Evolutionary conservation across 805 yeast genomes (phyloP), one percentile per base, ranked within the genome.

Genomic region (Wickerhamiella allomyrinae): DNA sequence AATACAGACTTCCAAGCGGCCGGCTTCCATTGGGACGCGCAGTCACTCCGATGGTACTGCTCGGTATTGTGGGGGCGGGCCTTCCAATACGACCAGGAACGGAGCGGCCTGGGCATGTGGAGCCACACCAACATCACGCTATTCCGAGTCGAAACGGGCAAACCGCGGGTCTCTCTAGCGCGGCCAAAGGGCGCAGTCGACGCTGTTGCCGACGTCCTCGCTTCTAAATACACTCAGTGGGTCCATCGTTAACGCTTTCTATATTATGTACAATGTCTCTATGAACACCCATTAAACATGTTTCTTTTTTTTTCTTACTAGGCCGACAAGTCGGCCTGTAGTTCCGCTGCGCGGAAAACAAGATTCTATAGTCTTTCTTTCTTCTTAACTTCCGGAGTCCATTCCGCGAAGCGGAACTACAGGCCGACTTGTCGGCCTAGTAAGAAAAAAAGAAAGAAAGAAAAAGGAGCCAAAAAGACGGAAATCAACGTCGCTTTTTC

Each of bases 11-110:
- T 73, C 47, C 67, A 63, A 39, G 64, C 69, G 3, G 61, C 79
- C 47, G 64, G 56, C 45, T 78, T 82, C 49, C 56, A 61, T 5
- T 83, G 94, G 94, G 69, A 73, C 31, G 62, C 62, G 41, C 54
- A 67, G 20, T 75, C 83, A 0, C 60, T 81, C 20, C 87, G 86
- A 0, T 83, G 94, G 94, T 82, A 82, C 57, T 67, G 70, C 31
- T 69, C 80, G 4, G 62, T 79, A 8, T 52, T 82, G 20, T 79
- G 82, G 77, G 74, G 77, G 2, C 60, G 65, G 24, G 68, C 79
- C 0, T 79, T 67, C 50, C 49, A 47, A 34, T 11, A 34, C 14
- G 46, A 48, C 15, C 42, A 42, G 29, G 42, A 33, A 14, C 29
- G 36, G 2, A 6, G 20, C 13, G 48, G 60, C 40, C 56, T 63